Evolutionary conservation across 495 filamentous ascomycete species (phyloP), one percentile per base, ranked within the genome.

Genomic region (Xylaria palmicola): DNA sequence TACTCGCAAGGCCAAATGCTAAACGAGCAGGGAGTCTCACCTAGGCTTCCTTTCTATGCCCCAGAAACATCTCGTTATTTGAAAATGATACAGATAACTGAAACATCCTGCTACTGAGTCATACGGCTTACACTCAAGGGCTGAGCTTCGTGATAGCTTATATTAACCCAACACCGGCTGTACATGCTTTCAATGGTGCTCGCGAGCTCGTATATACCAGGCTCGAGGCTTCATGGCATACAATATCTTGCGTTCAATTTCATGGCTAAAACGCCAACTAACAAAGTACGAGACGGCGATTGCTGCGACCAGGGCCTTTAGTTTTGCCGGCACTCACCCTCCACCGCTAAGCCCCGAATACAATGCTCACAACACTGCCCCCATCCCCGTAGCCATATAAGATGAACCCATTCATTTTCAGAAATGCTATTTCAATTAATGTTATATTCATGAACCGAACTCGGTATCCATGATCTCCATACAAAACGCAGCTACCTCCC

Each of bases 381-480:
- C 6, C 12, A 3, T 47, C 27, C 10, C n/a, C 8, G 22, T 26
- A 43, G 6, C 20, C 10, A 6, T 13, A 26, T 4, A 5, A 4
- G 8, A 8, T 29, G 45, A 30, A 17, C 30, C 4, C 2, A 13
- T 8, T 13, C 12, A 34, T 20, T 2, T n/a, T 8, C 10, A 27
- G 9, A 40, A 20, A 12, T 22, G 9, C 27, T 34, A 20, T 15
- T 51, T 22, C 10, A 32, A 17, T 51, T 6, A 12, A 27, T 29
- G 15, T 29, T 3, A 27, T 48, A 19, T 37, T 59, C 57, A 66
- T 26, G 24, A 59, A 26, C 50, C 62, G 53, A 80, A 57, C 57
- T 75, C 71, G 6, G 50, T 59, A 26, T 76, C 67, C 64, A 80
- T 64, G 10, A 73, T 62, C 26, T 73, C 68, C 5, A 71, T 39